These are phyloP conservation scores for Fusarium torulosum DNA, from an alignment of 2,329 filamentous ascomycete species.

Conservation along the genomic window DNA sequence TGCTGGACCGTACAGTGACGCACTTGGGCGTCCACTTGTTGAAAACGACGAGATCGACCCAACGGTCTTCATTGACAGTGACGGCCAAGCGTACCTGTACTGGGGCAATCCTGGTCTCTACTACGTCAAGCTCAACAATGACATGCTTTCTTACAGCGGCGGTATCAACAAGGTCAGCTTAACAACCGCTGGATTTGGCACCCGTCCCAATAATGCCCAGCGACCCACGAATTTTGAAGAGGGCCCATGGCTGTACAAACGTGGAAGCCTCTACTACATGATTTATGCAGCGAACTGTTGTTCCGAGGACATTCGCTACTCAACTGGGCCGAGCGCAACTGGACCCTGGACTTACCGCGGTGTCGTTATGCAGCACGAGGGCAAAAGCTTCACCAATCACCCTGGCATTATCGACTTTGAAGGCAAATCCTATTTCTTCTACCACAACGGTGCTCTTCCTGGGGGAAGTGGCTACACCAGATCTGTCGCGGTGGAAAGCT, in stretches of 20 bases:
- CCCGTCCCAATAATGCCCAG: background rate
- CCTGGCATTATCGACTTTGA: constrained; percentile 12
- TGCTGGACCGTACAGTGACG: constrained; percentile 53
- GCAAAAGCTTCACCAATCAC: constrained; percentile 19
- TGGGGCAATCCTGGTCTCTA: constrained; percentile 55
- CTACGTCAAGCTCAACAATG: constrained; percentile 50
- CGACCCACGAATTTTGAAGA: constrained; percentile 54
- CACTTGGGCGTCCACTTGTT: constrained; percentile 52
- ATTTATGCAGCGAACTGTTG: constrained; percentile 54
- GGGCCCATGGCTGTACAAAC: constrained; percentile 56
- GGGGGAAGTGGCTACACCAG: constrained; percentile 2
- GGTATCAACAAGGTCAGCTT: constrained; percentile 2
- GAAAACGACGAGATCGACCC: constrained; percentile 56
- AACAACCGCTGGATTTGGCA: constrained; percentile 4
- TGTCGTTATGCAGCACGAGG: background rate
- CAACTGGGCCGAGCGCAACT: constrained; percentile 10
- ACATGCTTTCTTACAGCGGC: constrained; percentile 50
- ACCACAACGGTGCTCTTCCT: constrained; percentile 15
- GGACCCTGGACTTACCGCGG: constrained; percentile 20
- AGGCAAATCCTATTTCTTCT: constrained; percentile 18
- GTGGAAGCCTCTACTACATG: constrained; percentile 54
- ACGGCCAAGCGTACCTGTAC: constrained; percentile 54
- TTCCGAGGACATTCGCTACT: constrained; percentile 21
- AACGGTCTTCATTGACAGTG: constrained; percentile 54
- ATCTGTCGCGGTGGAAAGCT: constrained; percentile 14